Base-by-base conservation (phyloP, 2,329 filamentous ascomycete genomes). In the Fusarium mundagurra region DNA sequence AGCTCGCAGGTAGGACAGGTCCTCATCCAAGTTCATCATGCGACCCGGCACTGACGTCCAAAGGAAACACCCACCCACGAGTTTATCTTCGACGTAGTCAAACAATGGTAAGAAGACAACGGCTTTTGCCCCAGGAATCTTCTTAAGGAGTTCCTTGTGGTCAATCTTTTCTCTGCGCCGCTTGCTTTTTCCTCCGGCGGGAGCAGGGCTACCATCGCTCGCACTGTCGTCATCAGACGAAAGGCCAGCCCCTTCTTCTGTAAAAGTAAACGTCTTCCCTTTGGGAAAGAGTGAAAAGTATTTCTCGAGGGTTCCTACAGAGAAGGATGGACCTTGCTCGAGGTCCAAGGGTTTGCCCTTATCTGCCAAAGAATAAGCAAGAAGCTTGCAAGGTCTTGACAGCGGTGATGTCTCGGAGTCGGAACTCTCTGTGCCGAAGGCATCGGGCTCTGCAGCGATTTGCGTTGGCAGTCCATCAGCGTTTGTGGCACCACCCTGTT, bases 61-160 rank as follows among this genome's bases (percentile, higher is more conserved):
- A 4, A 83, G 74, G n/a, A 83, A 82, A 22, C 81, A 81, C 1
- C 82, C 81, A 3, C 81, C 81, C 14, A 78, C 79, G 16, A 83
- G 77, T 11, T 80, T 78, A 18, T 82, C 82, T 34, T 81, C 80
- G 1, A 79, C 74, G 24, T 82, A 80, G 41, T 83, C 81, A 44
- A 81, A 84, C 3, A 84, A 67, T 1, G 82, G 82, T 4, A 84
- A 48, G 24, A 84, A 84, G 1, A 83, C 77, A 16, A 84, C 69
- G 3, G 78, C 74, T 44, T 81, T 81, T 4, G 81, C 82, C 8
- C 80, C 80, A 0, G 81, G 79, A 3, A 84, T 79, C 61, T 76
- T 78, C 22, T 80, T 78, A 7, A 84, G 79, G 4, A 83, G 77
- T 54, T 83, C 82, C 20, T 64, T 75, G 31, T 80, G 81, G 22